Conservation (phyloP, 371 early-diverging fungal species). For the Blastocladiella emersonii region DNA sequence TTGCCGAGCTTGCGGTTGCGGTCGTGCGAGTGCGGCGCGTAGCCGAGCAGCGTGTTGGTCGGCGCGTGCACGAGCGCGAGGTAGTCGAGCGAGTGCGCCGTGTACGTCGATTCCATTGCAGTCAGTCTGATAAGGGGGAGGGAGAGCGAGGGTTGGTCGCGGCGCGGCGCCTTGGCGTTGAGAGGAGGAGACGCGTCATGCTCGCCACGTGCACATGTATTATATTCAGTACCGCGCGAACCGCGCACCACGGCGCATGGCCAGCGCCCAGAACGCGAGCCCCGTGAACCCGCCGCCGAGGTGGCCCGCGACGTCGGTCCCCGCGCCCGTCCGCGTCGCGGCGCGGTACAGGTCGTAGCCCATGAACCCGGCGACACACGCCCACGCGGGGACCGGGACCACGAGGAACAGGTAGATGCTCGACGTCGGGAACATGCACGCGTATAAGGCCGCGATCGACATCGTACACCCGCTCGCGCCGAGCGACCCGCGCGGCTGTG, state of each 20-base stretch:
- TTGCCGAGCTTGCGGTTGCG: too few relatives aligned
- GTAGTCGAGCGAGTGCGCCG: too few relatives aligned
- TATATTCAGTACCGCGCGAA: too few relatives aligned
- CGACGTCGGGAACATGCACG: background rate
- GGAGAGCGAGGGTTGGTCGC: too few relatives aligned
- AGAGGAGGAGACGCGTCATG: too few relatives aligned
- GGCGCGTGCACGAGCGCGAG: too few relatives aligned
- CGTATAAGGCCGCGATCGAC: background rate
- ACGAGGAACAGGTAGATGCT: background rate
- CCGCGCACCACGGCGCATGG: background rate
- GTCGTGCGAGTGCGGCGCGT: too few relatives aligned
- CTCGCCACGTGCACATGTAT: too few relatives aligned
- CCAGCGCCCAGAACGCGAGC: background rate
- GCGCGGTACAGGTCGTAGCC: background rate
- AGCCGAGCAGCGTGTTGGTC: too few relatives aligned
- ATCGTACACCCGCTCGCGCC: background rate
- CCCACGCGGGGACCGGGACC: background rate
- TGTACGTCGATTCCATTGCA: too few relatives aligned
- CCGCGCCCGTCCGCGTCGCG: background rate
- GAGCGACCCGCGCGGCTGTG: conserved; percentile 1
- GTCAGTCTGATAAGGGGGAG: too few relatives aligned
- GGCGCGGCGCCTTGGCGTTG: too few relatives aligned
- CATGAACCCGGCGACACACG: background rate
- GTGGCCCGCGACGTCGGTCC: background rate
- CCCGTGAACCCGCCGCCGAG: background rate